These are phyloP conservation scores for Calophaca sinica DNA, from an alignment of 306 rosid genomes.

Conservation along the genomic window DNA sequence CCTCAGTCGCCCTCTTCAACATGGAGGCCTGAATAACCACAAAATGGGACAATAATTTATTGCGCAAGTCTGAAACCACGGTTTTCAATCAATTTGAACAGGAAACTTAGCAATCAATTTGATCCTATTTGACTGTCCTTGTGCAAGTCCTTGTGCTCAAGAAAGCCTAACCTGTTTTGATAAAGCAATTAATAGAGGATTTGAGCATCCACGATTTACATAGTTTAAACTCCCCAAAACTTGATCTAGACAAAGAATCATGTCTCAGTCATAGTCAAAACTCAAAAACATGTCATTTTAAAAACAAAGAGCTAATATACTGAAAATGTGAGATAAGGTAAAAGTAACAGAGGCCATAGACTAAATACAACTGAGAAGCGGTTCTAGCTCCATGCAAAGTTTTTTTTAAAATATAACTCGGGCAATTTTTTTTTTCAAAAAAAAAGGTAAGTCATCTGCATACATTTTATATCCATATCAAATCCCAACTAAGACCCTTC, in stretches of 20 bases:
- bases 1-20: too few relatives aligned
- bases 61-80: too few relatives aligned
- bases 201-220: conserved; percentile 23
- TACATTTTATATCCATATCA: conserved; percentile 29
- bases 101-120: too few relatives aligned
- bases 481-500: neutral
- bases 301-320: conserved; percentile 12
- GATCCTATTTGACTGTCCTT: too few relatives aligned
- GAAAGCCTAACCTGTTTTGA: conserved; percentile 59
- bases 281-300: neutral
- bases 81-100: too few relatives aligned
- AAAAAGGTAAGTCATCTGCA: neutral
- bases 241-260: conserved; percentile 18
- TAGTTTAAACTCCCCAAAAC: too few relatives aligned
- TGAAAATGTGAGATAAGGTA: neutral
- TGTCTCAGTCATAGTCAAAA: too few relatives aligned
- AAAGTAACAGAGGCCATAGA: conserved; percentile 2
- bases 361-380: conserved; percentile 10
- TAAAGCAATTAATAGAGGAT: neutral
- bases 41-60: too few relatives aligned
- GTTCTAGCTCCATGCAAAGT: conserved; percentile 17
- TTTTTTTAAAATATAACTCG: conserved; percentile 16
- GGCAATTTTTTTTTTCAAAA: neutral
- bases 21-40: too few relatives aligned
- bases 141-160: conserved; percentile 77